These are phyloP conservation scores for Eucalyptus curtisii DNA, from an alignment of 345 rosid genomes.

Conservation along the genomic window DNA sequence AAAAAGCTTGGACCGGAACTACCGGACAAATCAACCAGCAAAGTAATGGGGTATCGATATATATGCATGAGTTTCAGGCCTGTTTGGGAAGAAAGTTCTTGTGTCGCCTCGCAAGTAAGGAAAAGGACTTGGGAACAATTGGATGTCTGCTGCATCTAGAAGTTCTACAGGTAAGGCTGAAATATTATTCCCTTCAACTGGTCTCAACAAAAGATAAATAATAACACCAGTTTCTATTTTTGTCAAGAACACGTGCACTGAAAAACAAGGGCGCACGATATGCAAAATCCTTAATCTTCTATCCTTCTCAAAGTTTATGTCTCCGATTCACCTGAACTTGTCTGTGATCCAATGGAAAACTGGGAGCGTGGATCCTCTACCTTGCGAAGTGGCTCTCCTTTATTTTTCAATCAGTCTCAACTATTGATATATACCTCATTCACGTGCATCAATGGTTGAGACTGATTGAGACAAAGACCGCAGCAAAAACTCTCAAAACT, in stretches of 20 bases:
- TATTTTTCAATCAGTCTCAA: not conserved
- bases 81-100: not conserved
- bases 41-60: constrained; percentile 74
- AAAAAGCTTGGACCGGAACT: constrained; percentile 38
- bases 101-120: not conserved
- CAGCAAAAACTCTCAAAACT: not conserved
- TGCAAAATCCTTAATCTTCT: not conserved
- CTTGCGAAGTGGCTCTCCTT: not conserved
- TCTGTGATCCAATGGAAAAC: not conserved
- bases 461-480: not conserved
- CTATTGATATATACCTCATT: not conserved
- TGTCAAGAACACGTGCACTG: not conserved
- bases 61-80: constrained; percentile 23
- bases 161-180: not conserved
- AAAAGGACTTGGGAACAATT: not conserved
- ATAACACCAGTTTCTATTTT: not conserved
- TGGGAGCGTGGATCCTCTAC: not conserved
- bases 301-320: not conserved
- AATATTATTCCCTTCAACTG: not conserved
- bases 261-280: not conserved
- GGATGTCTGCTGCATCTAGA: not conserved
- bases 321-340: not conserved
- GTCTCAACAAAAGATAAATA: not conserved
- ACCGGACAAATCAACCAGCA: constrained; percentile 67
- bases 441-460: not conserved